Evolutionary conservation across 202 grass and related monocot species (phyloP).

Genomic region (Musa balbisiana): DNA sequence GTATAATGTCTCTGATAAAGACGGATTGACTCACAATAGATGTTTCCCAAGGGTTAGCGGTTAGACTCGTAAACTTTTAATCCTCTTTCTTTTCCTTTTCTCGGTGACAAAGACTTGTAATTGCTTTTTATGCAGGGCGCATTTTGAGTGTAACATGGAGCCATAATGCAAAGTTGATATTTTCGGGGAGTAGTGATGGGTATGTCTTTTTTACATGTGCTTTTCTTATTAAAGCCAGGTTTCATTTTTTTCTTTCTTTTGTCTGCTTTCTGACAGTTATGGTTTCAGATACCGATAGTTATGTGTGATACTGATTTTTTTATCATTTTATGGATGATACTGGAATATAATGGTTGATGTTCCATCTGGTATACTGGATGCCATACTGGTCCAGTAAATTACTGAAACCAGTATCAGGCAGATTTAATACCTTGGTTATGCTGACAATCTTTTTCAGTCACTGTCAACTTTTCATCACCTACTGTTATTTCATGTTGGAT

Average conservation of each 20-base stretch:
- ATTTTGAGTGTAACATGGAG: constrained; percentile 91
- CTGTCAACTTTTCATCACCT: too few relatives aligned
- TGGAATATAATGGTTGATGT: too few relatives aligned
- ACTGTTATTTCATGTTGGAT: neutral
- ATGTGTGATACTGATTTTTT: too few relatives aligned
- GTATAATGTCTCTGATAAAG: constrained; percentile 63
- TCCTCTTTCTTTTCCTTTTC: constrained; percentile 21
- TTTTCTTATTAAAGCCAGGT: neutral
- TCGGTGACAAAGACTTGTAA: neutral
- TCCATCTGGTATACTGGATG: too few relatives aligned
- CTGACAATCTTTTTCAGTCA: too few relatives aligned
- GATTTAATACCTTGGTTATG: too few relatives aligned
- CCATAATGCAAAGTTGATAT: constrained; percentile 61
- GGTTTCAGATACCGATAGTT: too few relatives aligned
- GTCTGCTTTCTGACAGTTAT: neutral
- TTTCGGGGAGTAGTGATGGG: constrained; percentile 89
- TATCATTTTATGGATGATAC: too few relatives aligned
- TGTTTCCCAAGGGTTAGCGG: constrained; percentile 81
- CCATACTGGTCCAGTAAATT: too few relatives aligned
- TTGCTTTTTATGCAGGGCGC: constrained; percentile 39
- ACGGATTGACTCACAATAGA: constrained; percentile 65
- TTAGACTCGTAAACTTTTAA: constrained; percentile 32
- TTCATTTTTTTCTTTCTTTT: neutral
- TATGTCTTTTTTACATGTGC: constrained; percentile 35
- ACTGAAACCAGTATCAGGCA: too few relatives aligned